Percentiles rank a stretch among this genome's conserved stretches.
Evolutionary conservation across 441 rosid species (phyloP).

Genomic region (Erodium moschatum): DNA sequence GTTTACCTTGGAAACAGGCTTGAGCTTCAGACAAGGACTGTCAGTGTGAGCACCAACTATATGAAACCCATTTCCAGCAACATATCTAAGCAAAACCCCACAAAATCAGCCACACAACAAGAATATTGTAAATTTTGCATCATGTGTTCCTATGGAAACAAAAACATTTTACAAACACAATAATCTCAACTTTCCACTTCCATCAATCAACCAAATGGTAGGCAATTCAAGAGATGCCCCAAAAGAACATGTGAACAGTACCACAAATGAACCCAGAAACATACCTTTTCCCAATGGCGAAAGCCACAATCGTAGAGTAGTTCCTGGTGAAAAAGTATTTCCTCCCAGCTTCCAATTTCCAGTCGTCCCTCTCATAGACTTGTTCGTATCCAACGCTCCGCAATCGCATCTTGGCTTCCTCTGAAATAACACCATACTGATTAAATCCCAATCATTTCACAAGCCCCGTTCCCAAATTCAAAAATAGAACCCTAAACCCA

Average conservation of each 20-base stretch:
- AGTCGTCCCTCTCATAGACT: constrained; percentile 68
- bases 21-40: constrained; percentile 88
- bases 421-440: constrained; percentile 23
- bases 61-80: constrained; percentile 84
- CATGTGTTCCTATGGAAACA: not conserved
- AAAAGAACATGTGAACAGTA: not conserved
- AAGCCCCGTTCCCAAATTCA: not conserved
- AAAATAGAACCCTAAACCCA: constrained; percentile 6
- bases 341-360: constrained; percentile 73
- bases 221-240: not conserved
- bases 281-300: constrained; percentile 81
- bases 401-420: constrained; percentile 70
- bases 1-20: constrained; percentile 79
- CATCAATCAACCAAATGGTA: not conserved
- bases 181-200: constrained; percentile 6
- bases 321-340: constrained; percentile 85
- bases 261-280: constrained; percentile 7
- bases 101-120: constrained; percentile 11
- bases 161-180: not conserved
- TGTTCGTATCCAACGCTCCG: constrained; percentile 57
- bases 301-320: constrained; percentile 82
- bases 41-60: constrained; percentile 90
- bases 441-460: not conserved
- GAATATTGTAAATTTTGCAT: not conserved
- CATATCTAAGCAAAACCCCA: constrained; percentile 41